phyloP scores from a whole-genome alignment of 2,329 filamentous ascomycete genomes.

The Venturia aucupariae region DNA sequence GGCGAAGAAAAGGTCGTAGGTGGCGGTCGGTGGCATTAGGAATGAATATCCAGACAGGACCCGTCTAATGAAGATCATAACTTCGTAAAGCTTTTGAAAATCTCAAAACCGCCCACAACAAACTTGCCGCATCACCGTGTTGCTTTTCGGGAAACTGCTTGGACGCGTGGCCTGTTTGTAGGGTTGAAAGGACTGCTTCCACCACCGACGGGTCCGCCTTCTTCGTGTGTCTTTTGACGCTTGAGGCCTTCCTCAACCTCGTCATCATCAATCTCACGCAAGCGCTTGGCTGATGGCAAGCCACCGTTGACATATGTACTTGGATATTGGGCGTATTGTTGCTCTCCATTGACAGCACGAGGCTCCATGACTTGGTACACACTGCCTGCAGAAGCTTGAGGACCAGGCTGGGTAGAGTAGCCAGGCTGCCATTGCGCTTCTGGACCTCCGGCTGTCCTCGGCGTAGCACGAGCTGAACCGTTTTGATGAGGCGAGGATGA shows the following conservation, averaged over 20 bases:
- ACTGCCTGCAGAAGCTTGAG: slow-evolving; percentile 63
- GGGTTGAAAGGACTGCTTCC: slow-evolving; percentile 12
- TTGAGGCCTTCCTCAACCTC: slow-evolving; percentile 59
- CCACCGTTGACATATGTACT: slow-evolving; percentile 60
- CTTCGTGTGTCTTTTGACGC: slow-evolving; percentile 68
- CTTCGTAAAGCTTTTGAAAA: neutral
- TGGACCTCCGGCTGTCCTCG: slow-evolving; percentile 63
- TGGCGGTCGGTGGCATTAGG: neutral
- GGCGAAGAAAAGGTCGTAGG: neutral
- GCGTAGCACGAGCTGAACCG: slow-evolving; percentile 74
- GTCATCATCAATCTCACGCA: slow-evolving; percentile 52
- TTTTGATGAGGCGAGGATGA: slow-evolving; percentile 75
- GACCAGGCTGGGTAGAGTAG: slow-evolving; percentile 37
- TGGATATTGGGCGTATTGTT: slow-evolving; percentile 3
- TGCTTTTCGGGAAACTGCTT: slow-evolving; percentile 4
- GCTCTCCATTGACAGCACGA: slow-evolving; percentile 53
- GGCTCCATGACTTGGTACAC: slow-evolving; percentile 86
- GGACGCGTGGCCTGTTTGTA: neutral
- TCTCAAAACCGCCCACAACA: neutral
- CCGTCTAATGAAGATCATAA: neutral
- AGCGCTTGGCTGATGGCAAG: slow-evolving; percentile 56
- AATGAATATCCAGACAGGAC: neutral
- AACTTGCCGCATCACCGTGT: neutral
- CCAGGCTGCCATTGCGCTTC: slow-evolving; percentile 61
- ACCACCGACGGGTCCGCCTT: slow-evolving; percentile 36